Evolutionary conservation across 108 stramenopile species (phyloP), one percentile per base, ranked within the genome.

Genomic region (Nitzschia palea): DNA sequence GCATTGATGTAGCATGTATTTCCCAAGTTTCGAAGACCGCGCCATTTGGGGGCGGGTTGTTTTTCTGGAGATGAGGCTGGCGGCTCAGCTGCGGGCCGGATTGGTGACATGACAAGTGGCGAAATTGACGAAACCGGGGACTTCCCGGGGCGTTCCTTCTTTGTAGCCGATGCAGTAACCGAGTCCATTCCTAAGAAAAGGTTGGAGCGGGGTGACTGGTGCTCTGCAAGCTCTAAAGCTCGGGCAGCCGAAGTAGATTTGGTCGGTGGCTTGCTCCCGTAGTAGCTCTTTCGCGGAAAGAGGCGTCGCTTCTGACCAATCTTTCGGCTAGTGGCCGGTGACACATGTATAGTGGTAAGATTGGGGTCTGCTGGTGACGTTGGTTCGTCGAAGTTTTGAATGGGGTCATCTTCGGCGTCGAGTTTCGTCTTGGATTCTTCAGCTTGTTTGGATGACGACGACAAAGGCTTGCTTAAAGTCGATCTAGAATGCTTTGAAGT

Each of bases 1-100:
- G 88, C 78, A 61, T 81, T 85, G 54, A 91, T 65, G 72, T 90
- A 94, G 67, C 93, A 94, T 1, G 93, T 91, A 44, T 91, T 91
- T 5, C 93, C 93, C 18, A 91, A 58, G 59, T 94, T 94, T 0
- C 22, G 34, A 1, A 87, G 51, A 14, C 74, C 74, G 28, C 67
- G 35, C 65, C 65, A 76, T 3, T 30, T 34, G 10, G 33, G 48
- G 17, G 44, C 45, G 2, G 52, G 33, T n/a, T 20, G 44, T 8
- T 1, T 32, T 1, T 30, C n/a, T 2, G 55, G 3, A 1, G 33
- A 57, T 57, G 33, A 1, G n/a, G n/a, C n/a, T n/a, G n/a, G n/a
- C n/a, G n/a, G n/a, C n/a, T n/a, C n/a, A n/a, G n/a, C n/a, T 8
- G 22, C 47, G 1, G 35, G 10, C 8, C 25, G 51, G 10, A 17